phyloP scores from a whole-genome alignment of 169 alveolate genomes.

The Babesia divergens region DNA sequence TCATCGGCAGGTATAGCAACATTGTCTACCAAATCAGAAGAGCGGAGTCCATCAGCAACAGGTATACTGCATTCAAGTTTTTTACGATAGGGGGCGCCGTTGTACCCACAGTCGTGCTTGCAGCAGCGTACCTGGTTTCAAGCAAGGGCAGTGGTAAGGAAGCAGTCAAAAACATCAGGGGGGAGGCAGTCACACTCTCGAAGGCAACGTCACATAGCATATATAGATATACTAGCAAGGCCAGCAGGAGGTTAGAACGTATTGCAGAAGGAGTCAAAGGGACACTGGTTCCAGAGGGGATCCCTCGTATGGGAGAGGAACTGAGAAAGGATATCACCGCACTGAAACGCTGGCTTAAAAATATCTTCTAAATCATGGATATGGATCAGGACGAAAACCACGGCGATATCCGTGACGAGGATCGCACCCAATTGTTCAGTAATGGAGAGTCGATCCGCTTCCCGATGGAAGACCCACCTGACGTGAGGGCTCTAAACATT shows the following conservation, averaged over 20 bases:
- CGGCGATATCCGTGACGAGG: no score
- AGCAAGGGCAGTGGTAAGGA: neutral
- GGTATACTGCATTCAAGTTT: conserved; percentile 51
- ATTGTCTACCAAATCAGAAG: conserved; percentile 53
- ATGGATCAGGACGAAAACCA: no score
- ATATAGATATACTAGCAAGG: conserved; percentile 24
- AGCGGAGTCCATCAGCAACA: conserved; percentile 50
- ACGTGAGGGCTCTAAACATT: neutral
- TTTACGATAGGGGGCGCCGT: conserved; percentile 56
- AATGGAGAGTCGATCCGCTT: neutral
- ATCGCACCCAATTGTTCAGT: no score
- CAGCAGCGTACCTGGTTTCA: neutral
- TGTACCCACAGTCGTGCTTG: conserved; percentile 30
- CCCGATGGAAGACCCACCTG: neutral
- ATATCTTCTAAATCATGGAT: conserved; percentile 38
- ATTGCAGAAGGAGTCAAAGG: conserved; percentile 34
- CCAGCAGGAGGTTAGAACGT: conserved; percentile 29
- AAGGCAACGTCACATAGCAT: conserved; percentile 5
- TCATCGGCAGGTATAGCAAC: conserved; percentile 23
- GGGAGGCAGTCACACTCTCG: conserved; percentile 5
- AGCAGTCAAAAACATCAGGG: neutral
- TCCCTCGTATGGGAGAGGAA: conserved; percentile 46
- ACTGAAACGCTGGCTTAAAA: conserved; percentile 36
- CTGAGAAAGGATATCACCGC: conserved; percentile 33
- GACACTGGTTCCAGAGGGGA: conserved; percentile 8